These are phyloP conservation scores for Phytophthora syringae DNA, from an alignment of 352 stramenopile genomes.

Conservation along the genomic window DNA sequence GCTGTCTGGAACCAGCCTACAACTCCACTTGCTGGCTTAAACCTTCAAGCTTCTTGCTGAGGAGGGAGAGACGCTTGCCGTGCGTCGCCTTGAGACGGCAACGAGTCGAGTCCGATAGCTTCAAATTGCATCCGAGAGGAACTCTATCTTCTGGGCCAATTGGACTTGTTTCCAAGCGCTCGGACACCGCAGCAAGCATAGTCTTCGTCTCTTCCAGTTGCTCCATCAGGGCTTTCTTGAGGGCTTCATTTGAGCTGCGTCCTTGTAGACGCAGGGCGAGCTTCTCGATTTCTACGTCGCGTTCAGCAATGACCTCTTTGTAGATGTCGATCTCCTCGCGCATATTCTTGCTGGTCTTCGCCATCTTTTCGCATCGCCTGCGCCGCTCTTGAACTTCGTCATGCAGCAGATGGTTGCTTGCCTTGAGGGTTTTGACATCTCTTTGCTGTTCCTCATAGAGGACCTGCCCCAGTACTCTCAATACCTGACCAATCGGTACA, in stretches of 20 bases:
- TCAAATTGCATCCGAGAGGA: not conserved
- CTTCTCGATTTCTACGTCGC: not conserved
- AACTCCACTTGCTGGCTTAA: not conserved
- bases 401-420: too few relatives aligned
- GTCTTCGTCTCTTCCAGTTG: not conserved
- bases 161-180: not conserved
- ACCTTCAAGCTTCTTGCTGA: not conserved
- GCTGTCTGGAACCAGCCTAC: too few relatives aligned
- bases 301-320: not conserved
- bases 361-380: not conserved
- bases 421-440: not conserved
- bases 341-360: not conserved
- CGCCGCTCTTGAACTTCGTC: too few relatives aligned
- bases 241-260: not conserved
- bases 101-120: not conserved
- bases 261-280: not conserved
- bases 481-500: too few relatives aligned
- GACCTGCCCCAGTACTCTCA: too few relatives aligned
- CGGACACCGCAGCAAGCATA: not conserved
- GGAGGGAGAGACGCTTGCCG: not conserved
- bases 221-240: not conserved
- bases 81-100: not conserved
- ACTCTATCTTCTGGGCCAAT: too few relatives aligned
- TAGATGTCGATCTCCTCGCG: not conserved
- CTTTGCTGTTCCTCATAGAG: not conserved